These are phyloP conservation scores for Diaporthe sp. DNA, from an alignment of 2,329 filamentous ascomycete genomes.

Conservation along the genomic window DNA sequence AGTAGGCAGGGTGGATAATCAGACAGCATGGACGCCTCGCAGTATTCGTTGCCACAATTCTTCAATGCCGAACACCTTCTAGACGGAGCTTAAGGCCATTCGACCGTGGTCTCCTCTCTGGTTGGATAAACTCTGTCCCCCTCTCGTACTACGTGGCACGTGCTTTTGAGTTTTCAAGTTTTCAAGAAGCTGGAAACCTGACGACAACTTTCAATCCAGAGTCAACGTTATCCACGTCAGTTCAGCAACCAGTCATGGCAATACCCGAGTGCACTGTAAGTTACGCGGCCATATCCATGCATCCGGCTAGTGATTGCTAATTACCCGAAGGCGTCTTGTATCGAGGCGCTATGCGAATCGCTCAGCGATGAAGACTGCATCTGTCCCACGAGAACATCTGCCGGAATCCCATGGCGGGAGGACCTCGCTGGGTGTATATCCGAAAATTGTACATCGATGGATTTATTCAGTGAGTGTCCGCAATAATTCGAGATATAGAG, in stretches of 20 bases:
- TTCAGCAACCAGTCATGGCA: background rate
- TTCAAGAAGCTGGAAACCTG: background rate
- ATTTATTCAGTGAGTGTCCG: background rate
- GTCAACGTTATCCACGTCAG: no score
- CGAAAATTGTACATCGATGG: constrained; percentile 6
- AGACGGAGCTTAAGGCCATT: background rate
- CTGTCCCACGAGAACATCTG: constrained; percentile 5
- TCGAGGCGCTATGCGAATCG: constrained; percentile 1
- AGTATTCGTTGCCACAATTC: background rate
- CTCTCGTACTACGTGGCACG: background rate
- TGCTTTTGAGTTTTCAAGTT: background rate
- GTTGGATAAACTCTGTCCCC: background rate
- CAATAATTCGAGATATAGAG: background rate
- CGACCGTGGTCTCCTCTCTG: background rate
- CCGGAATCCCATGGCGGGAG: constrained; percentile 10
- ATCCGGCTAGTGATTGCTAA: background rate
- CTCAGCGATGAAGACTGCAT: constrained; percentile 5
- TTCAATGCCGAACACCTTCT: background rate
- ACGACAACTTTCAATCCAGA: background rate
- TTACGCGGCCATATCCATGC: background rate
- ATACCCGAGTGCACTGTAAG: constrained; percentile 5
- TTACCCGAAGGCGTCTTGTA: background rate
- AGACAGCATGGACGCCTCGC: background rate
- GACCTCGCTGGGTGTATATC: background rate
- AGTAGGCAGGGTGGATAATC: background rate